A percentile compares a stretch with the other conserved stretches of the same genome.
These are phyloP conservation scores for Saturnispora quitensis DNA, from an alignment of 805 yeast genomes.

Conservation along the genomic window DNA sequence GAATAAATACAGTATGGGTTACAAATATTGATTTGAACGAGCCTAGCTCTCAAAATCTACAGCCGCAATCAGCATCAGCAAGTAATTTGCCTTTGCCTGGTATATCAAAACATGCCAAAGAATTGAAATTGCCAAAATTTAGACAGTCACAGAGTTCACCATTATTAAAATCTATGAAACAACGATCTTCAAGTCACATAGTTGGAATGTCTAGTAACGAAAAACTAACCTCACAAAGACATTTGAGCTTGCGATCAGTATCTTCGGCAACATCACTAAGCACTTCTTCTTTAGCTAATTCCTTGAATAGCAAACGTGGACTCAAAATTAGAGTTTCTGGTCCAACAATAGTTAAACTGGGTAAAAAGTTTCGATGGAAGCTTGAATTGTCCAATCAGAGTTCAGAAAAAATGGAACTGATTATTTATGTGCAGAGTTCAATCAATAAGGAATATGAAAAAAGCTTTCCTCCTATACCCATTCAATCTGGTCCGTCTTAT, in stretches of 20 bases:
- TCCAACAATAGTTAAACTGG: slow-evolving; percentile 48
- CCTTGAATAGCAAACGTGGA: slow-evolving; percentile 19
- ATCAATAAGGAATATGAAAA: slow-evolving; percentile 29
- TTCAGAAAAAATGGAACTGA: slow-evolving; percentile 38
- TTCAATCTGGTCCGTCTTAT: slow-evolving; percentile 15
- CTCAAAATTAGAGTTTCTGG: slow-evolving; percentile 53
- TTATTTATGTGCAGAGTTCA: slow-evolving; percentile 37
- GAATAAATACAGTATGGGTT: slow-evolving; percentile 29
- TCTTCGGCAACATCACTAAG: slow-evolving; percentile 17
- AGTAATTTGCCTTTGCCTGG: not conserved
- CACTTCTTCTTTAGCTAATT: slow-evolving; percentile 1
- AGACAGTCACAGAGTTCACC: slow-evolving; percentile 6
- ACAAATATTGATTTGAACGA: slow-evolving; percentile 28
- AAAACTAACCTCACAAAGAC: slow-evolving; percentile 1
- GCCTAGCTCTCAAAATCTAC: slow-evolving; percentile 3
- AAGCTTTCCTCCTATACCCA: slow-evolving; percentile 29
- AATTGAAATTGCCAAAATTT: not conserved
- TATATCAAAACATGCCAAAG: not conserved
- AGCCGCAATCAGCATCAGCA: slow-evolving; percentile 5
- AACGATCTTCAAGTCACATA: slow-evolving; percentile 2
- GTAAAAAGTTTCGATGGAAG: slow-evolving; percentile 53
- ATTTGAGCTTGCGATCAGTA: slow-evolving; percentile 13
- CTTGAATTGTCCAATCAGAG: slow-evolving; percentile 59
- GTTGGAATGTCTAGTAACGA: not conserved
- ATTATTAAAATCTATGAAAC: not conserved